Conservation (phyloP, 306 rosid genomes). For the Begonia fuchsioides region DNA sequence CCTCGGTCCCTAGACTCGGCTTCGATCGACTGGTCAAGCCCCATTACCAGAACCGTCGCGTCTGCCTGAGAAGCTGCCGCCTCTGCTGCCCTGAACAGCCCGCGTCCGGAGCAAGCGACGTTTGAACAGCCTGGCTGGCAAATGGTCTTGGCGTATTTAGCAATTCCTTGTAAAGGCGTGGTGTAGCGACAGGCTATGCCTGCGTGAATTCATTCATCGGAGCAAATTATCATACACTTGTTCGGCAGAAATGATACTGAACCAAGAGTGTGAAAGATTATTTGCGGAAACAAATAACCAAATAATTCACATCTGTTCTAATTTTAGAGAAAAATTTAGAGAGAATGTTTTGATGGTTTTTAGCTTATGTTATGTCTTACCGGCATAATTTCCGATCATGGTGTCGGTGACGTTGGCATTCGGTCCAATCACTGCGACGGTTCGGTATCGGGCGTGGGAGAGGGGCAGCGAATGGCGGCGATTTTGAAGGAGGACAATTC, state of each 20-base stretch:
- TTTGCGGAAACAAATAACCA: too few relatives aligned
- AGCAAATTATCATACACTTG: too few relatives aligned
- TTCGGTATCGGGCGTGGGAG: constrained; percentile 29
- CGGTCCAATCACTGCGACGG: constrained; percentile 79
- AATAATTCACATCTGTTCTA: too few relatives aligned
- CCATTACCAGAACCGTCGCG: constrained; percentile 67
- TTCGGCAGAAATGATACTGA: too few relatives aligned
- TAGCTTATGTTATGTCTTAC: constrained; percentile 7
- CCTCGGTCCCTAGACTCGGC: constrained; percentile 54
- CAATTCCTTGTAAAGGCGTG: constrained; percentile 68
- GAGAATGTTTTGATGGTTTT: too few relatives aligned
- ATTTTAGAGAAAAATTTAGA: too few relatives aligned
- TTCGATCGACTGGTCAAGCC: constrained; percentile 76
- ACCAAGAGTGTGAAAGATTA: too few relatives aligned
- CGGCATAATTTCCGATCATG: constrained; percentile 92
- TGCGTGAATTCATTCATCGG: neutral
- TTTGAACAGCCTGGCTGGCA: constrained; percentile 45
- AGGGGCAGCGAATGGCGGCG: constrained; percentile 35
- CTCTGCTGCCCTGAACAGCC: constrained; percentile 38
- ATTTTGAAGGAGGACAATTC: constrained; percentile 57
- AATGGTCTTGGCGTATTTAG: constrained; percentile 39
- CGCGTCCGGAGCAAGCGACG: constrained; percentile 36
- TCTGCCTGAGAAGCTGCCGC: constrained; percentile 38
- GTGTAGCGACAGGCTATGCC: constrained; percentile 84
- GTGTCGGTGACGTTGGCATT: constrained; percentile 67